phyloP scores from a whole-genome alignment of 192 early-diverging fungal species.

The Dissophora globulifera region DNA sequence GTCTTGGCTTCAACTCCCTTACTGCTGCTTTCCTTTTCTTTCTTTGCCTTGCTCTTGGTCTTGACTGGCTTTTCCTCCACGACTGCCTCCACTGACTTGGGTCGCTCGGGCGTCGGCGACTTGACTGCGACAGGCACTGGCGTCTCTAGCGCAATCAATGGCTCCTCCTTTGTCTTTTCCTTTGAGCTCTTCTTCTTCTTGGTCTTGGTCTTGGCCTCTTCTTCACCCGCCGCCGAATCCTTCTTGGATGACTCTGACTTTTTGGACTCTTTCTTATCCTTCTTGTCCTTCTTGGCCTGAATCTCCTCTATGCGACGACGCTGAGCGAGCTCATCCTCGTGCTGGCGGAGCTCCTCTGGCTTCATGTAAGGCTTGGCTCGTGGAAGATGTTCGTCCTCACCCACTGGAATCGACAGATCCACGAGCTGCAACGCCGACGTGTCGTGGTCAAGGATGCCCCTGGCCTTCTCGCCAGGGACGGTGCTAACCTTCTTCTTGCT shows the following conservation, averaged over 20 bases:
- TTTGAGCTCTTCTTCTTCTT: constrained; percentile 54
- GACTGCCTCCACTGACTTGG: constrained; percentile 1
- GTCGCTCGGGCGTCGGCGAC: constrained; percentile 9
- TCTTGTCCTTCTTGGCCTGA: constrained; percentile 47
- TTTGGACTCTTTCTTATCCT: constrained; percentile 46
- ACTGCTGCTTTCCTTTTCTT: background rate
- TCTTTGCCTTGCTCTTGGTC: constrained; percentile 6
- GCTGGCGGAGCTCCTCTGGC: constrained; percentile 63
- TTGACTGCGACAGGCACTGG: constrained; percentile 17
- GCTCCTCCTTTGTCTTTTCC: constrained; percentile 43
- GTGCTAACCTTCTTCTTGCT: constrained; percentile 5
- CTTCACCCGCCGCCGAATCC: constrained; percentile 6
- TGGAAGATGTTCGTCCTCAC: constrained; percentile 65
- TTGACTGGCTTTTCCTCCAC: constrained; percentile 6
- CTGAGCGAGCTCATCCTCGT: constrained; percentile 57
- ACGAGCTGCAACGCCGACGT: constrained; percentile 55
- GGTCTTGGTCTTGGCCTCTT: constrained; percentile 43
- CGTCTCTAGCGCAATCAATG: constrained; percentile 6
- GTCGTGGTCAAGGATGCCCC: constrained; percentile 56
- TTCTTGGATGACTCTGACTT: constrained; percentile 58
- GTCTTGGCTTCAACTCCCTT: constrained; percentile 2
- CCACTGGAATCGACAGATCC: constrained; percentile 65
- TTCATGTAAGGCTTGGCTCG: constrained; percentile 61
- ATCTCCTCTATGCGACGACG: constrained; percentile 41
- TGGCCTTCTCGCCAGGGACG: background rate